Evolutionary conservation across 2,329 filamentous ascomycete species (phyloP).

Genomic region (Dactylellina sp.): DNA sequence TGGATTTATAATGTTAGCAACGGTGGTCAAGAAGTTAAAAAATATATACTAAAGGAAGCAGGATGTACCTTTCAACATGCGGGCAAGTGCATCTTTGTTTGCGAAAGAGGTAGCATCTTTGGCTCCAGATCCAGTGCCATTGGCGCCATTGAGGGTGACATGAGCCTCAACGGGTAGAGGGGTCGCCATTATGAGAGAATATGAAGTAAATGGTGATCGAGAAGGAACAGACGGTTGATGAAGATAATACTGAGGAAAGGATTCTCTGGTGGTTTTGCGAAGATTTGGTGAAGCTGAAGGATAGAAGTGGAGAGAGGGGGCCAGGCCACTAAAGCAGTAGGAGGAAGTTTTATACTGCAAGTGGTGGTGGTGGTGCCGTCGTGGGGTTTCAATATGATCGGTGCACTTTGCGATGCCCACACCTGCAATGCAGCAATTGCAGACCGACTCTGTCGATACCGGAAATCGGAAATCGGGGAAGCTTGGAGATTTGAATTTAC

Average conservation of each 20-base stretch:
- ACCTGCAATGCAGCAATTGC: no score
- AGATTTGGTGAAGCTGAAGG: not conserved
- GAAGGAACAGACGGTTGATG: no score
- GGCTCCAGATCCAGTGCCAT: conserved; percentile 64
- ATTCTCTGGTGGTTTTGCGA: not conserved
- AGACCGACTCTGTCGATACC: not conserved
- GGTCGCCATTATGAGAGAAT: conserved; percentile 42
- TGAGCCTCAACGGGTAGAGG: conserved; percentile 44
- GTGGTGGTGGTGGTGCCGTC: conserved; percentile 1
- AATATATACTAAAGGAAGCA: not conserved
- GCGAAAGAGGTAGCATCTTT: conserved; percentile 72
- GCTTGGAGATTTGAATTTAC: not conserved
- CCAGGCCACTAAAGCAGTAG: conserved; percentile 23
- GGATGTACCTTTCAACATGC: conserved; percentile 87
- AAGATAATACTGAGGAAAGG: not conserved
- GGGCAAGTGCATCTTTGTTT: conserved; percentile 92
- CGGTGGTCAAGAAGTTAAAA: not conserved
- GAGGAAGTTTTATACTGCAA: conserved; percentile 22
- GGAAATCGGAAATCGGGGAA: no score
- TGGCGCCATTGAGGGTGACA: conserved; percentile 34
- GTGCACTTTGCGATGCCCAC: conserved; percentile 6
- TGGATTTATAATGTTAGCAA: conserved; percentile 11
- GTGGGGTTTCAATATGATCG: conserved; percentile 1
- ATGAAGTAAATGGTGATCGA: not conserved
- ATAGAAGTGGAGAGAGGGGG: not conserved